Conservation (phyloP, 257 asterid species). For the Ehretia macrophylla region DNA sequence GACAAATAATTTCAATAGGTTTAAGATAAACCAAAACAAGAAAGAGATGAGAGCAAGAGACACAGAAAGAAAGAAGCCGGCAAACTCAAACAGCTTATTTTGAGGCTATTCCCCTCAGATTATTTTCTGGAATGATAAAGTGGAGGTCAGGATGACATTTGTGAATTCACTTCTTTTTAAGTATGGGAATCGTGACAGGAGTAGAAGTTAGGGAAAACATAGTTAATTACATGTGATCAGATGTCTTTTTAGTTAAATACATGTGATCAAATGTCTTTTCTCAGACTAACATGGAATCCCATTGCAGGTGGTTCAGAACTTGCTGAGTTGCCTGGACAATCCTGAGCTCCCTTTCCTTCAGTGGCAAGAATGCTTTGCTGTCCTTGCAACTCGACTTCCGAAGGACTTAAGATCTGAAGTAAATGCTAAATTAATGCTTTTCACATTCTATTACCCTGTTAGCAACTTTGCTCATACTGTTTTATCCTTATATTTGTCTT, state of each 20-base stretch:
- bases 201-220: no score
- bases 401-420: constrained; percentile 90
- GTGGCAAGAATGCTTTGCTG: constrained; percentile 99
- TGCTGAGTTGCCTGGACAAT: constrained; percentile 94
- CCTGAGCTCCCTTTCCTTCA: constrained; percentile 99
- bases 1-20: no score
- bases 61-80: no score
- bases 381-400: constrained; percentile 88
- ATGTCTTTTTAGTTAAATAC: neutral
- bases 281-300: constrained; percentile 5
- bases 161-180: no score
- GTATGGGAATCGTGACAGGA: no score
- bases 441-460: constrained; percentile 2
- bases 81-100: no score
- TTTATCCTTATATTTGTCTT: constrained; percentile 3
- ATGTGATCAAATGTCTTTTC: neutral
- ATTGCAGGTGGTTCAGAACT: constrained; percentile 82
- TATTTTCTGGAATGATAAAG: no score
- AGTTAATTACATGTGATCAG: neutral
- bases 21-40: no score
- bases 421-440: constrained; percentile 19
- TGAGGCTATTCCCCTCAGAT: no score
- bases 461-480: constrained; percentile 1
- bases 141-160: no score
- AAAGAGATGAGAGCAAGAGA: no score